Evolutionary conservation across 768 basidiomycete genomes (phyloP), one percentile per base, ranked within the genome.

Genomic region (Naganishia kalamii): DNA sequence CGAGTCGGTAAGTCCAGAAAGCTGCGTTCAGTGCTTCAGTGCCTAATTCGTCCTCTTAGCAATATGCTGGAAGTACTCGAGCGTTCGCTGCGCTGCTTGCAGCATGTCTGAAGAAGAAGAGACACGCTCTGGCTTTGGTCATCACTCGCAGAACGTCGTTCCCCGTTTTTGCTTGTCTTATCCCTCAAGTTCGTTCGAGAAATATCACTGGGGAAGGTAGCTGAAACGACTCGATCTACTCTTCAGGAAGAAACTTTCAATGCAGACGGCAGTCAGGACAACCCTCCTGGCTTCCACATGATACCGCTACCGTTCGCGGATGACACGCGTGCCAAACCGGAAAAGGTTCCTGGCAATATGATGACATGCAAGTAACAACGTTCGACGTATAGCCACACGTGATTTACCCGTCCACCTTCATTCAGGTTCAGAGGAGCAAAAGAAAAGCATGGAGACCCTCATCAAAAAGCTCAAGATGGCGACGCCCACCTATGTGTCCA

Each of bases 271-370:
- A 88, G 85, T 81, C 85, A 84, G 61, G 71, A 79, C 59, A 86
- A 88, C 44, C 90, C 96, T 35, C 85, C 89, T 1, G 96, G 96
- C 5, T 88, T 98, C 72, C 92, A 98, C 77, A 81, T 98, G 57
- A 87, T 97, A 65, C 88, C 88, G 17, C 76, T 97, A n/a, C 93
- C 94, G 0, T 99, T 89, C 75, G 88, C 89, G 4, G 96, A 99
- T 74, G 96, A 99, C 71, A 88, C 98, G 52, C 85, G 96, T 51
- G 81, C 82, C 21, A 88, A 88, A 6, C 86, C 88, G 0, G 73
- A 71, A 52, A 73, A 68, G 1, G 78, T 92, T 21, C 81, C 84
- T 62, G 86, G 82, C 7, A 80, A 82, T 69, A 82, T 83, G 47
- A 40, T 44, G 66, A 35, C 6, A 81, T 87, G 91, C 86, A 78